Base-by-base conservation (phyloP, 306 rosid genomes). In the Glycine latifolia region DNA sequence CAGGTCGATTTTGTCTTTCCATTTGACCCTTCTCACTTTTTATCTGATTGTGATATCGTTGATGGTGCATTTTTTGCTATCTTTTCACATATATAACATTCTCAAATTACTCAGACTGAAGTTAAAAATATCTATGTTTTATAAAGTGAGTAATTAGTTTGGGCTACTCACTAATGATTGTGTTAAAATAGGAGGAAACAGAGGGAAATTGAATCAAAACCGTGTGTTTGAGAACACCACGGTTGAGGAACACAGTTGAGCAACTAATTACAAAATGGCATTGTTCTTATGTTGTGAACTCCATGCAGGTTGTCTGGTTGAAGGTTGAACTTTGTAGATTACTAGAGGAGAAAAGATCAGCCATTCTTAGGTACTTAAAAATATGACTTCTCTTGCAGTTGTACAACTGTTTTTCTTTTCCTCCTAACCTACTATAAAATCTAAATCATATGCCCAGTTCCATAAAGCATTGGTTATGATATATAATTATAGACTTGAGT, bases 311-410 rank as follows among this genome's bases (percentile, higher is more conserved):
- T 71, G 93, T 87, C 53, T 89, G 94, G 90, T 87, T 95, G 85
- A 95, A 95, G 88, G 91, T 85, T 89, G 97, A 93, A 69, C 89
- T 95, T 56, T 93, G 99, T 87, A 89, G 85, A 82, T 82, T 87
- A 85, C 90, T 95, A 78, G 99, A 91, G 85, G 98, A 95, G 31
- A 93, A 91, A 88, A 88, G 99, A 91, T 95, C 99, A 53, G 83
- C 96, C 85, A 78, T 90, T 83, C 94, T 95, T 71, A 92, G 98
- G 99, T 95, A 81, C 80, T 82, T 74, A 8, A 78, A 71, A 68
- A 48, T 54, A 59, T 76, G 48, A 16, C 10, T 59, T 70, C 50
- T 50, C 78, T 72, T 62, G 12, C 65, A 15, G 46, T 35, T 39
- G 31, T 31, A 26, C 62, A 26, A 49, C 13, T 59, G 48, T 11